phyloP scores from a whole-genome alignment of 352 stramenopile genomes.

The Phytophthora litchii region DNA sequence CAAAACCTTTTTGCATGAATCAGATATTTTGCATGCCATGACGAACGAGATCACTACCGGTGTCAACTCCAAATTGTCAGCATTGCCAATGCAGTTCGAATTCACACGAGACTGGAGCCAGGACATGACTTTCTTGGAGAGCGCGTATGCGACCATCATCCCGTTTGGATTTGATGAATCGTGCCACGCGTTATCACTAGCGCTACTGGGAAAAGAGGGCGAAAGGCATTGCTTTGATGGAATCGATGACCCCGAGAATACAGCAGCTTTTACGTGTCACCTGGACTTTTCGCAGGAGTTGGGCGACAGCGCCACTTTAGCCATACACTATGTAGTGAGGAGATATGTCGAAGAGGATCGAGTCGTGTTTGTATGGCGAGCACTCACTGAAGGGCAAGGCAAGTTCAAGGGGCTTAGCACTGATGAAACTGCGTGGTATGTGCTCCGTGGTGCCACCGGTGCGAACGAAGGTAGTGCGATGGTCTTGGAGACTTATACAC shows the following conservation, averaged over 20 bases:
- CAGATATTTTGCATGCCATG: conserved; percentile 17
- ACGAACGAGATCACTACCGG: conserved; percentile 11
- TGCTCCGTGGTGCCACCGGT: conserved; percentile 1
- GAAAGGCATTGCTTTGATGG: background rate
- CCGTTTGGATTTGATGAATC: conserved; percentile 14
- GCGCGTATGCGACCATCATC: conserved; percentile 4
- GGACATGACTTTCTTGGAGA: conserved; percentile 9
- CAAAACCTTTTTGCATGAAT: conserved; percentile 17
- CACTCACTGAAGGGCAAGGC: conserved; percentile 35
- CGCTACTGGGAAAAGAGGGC: background rate
- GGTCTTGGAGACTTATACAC: conserved; percentile 3
- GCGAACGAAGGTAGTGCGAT: background rate
- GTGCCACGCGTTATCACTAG: background rate
- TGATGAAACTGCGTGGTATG: conserved; percentile 51
- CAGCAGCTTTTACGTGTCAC: background rate
- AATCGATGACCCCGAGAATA: background rate
- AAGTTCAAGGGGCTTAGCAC: conserved; percentile 37
- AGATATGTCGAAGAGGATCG: conserved; percentile 42
- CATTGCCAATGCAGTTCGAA: conserved; percentile 2
- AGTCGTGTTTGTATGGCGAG: conserved; percentile 53
- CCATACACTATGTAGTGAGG: conserved; percentile 26
- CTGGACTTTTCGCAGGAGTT: background rate
- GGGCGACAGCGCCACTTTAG: background rate
- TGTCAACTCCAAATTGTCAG: background rate
- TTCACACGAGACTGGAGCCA: background rate